Evolutionary conservation across 371 early-diverging fungal species (phyloP), one percentile per base, ranked within the genome.

Genomic region (Smittium mucronatum): DNA sequence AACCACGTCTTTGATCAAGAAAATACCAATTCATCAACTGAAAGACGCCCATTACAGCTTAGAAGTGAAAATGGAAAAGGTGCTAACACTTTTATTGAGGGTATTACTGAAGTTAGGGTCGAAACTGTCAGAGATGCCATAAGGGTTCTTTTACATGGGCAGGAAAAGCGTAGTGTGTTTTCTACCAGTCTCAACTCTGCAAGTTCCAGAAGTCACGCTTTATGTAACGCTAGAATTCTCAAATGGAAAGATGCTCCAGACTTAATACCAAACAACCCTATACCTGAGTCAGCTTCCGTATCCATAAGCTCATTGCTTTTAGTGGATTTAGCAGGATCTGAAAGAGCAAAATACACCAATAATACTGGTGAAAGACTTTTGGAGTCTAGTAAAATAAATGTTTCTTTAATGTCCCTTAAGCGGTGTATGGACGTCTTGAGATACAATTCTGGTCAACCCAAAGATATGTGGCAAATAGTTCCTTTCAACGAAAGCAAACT

Each of bases 161-260:
- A 89, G 71, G 81, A 81, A 32, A 92, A 92, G 76, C 87, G 90
- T 67, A 90, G 90, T 64, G 87, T 93, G 78, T 87, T 88, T 25
- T 93, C 97, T 66, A 99, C 97, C 68, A 90, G 94, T 79, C 97
- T 98, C 97, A 99, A 99, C 80, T 92, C 92, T 33, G 93, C 95
- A 80, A 89, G 89, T 83, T 95, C 95, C 57, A 88, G 99, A 69
- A 88, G 89, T 74, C 99, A 99, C 80, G 95, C 98, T 70, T 93
- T 99, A 73, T 96, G 98, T 76, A 89, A 94, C 25, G 84, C 98
- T 36, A 92, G 90, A 21, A 87, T 99, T 73, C 87, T 86, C 32
- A 91, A 95, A 79, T 94, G 95, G 83, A 94, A 96, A 77, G 74
- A 92, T 57, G 79, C 82, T n/a, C 90, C 88, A 64, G 97, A 95